These are phyloP conservation scores for Penicillium parvum DNA, from an alignment of 495 filamentous ascomycete species.

Conservation along the genomic window DNA sequence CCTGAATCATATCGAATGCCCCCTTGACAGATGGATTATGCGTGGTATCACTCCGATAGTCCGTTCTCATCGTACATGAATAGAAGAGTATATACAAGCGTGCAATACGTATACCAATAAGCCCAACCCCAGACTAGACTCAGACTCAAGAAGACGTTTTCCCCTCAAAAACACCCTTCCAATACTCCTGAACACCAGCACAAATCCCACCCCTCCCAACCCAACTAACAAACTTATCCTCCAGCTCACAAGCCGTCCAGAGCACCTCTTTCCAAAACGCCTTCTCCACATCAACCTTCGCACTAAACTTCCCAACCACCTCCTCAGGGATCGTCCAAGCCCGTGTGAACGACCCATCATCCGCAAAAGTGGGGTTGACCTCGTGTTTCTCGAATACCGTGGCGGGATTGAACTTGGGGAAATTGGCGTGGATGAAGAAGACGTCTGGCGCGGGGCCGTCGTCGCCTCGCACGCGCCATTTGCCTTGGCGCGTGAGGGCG, in stretches of 20 bases:
- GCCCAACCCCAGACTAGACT: too few relatives aligned
- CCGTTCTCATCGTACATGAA: too few relatives aligned
- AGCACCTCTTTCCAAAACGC: constrained; percentile 47
- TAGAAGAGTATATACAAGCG: too few relatives aligned
- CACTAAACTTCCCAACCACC: constrained; percentile 31
- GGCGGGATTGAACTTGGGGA: constrained; percentile 45
- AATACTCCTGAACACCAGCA: constrained; percentile 19
- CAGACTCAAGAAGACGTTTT: constrained; percentile 4
- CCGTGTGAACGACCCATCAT: constrained; percentile 36
- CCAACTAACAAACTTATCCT: constrained; percentile 37
- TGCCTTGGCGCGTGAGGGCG: constrained; percentile 11
- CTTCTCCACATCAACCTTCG: constrained; percentile 42
- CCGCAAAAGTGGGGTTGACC: constrained; percentile 31
- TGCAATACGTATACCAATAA: too few relatives aligned
- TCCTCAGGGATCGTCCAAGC: constrained; percentile 43
- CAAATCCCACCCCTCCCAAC: constrained; percentile 28
- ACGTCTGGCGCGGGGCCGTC: constrained; percentile 13
- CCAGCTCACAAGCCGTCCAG: constrained; percentile 45
- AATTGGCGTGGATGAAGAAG: constrained; percentile 47
- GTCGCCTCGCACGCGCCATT: constrained; percentile 18
- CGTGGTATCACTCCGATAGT: too few relatives aligned
- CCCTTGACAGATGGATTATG: too few relatives aligned
- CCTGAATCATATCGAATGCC: too few relatives aligned
- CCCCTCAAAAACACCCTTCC: constrained; percentile 17
- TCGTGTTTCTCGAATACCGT: constrained; percentile 35